These are phyloP conservation scores for Rhizopus microsporus DNA, from an alignment of 371 early-diverging fungal genomes.

Conservation along the genomic window DNA sequence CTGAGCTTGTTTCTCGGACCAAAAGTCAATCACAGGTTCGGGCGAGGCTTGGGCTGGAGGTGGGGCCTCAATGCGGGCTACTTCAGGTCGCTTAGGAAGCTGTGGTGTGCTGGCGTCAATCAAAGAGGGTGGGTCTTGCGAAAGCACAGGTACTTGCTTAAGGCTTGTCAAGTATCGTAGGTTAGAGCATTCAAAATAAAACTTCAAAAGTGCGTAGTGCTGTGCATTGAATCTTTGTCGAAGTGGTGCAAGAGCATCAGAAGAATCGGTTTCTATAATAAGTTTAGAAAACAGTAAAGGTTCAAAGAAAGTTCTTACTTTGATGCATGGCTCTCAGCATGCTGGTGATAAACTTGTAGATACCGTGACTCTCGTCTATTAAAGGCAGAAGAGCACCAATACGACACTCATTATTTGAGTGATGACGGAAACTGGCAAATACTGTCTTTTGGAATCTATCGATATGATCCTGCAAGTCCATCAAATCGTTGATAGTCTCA, in stretches of 20 bases:
- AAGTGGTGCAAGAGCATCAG: conserved; percentile 88
- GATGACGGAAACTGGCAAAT: conserved; percentile 81
- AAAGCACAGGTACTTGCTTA: conserved; percentile 88
- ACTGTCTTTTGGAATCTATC: conserved; percentile 90
- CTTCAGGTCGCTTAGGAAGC: conserved; percentile 39
- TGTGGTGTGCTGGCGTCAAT: conserved; percentile 52
- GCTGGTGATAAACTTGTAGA: conserved; percentile 92
- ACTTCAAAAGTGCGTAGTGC: conserved; percentile 85
- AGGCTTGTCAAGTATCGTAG: conserved; percentile 91
- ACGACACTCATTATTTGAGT: conserved; percentile 91
- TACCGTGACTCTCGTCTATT: conserved; percentile 94
- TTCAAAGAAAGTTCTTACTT: conserved; percentile 54
- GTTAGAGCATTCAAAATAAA: conserved; percentile 90
- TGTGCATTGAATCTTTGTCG: conserved; percentile 83
- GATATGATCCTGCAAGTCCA: conserved; percentile 88
- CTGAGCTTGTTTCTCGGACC: conserved; percentile 66
- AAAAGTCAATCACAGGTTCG: conserved; percentile 61
- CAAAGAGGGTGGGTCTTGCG: conserved; percentile 75
- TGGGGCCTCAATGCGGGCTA: conserved; percentile 26
- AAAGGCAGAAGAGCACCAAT: conserved; percentile 95
- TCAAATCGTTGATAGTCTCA: conserved; percentile 92
- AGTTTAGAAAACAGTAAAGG: neutral
- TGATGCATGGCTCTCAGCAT: conserved; percentile 97
- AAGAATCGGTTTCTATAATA: conserved; percentile 60
- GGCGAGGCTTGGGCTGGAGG: conserved; percentile 58